Conservation (phyloP, 805 yeast genomes). For the Cyberlindnera mrakii region DNA sequence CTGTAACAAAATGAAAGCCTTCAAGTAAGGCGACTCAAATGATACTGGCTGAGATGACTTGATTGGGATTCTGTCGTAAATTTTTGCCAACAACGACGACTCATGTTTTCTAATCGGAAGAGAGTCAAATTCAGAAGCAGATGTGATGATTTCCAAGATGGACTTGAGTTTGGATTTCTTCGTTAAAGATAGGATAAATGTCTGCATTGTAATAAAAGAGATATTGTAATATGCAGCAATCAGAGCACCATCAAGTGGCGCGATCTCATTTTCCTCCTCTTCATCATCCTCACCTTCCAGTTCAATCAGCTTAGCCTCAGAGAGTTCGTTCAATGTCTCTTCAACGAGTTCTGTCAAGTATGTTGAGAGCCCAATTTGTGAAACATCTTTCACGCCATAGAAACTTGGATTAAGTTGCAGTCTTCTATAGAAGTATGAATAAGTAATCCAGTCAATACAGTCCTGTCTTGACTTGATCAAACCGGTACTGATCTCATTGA, state of each 20-base stretch:
- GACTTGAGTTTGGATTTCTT: conserved; percentile 52
- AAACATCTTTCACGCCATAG: conserved; percentile 67
- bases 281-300: conserved; percentile 35
- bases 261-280: conserved; percentile 34
- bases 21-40: conserved; percentile 49
- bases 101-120: conserved; percentile 64
- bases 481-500: conserved; percentile 66
- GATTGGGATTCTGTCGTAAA: conserved; percentile 60
- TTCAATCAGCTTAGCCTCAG: conserved; percentile 57
- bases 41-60: conserved; percentile 34
- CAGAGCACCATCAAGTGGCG: conserved; percentile 64
- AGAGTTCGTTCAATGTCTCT: conserved; percentile 54
- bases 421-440: conserved; percentile 75
- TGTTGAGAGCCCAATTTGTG: conserved; percentile 69
- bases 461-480: conserved; percentile 68
- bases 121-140: conserved; percentile 68
- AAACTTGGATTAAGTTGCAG: conserved; percentile 79
- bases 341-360: conserved; percentile 83
- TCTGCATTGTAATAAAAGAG: conserved; percentile 60
- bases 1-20: conserved; percentile 71
- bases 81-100: conserved; percentile 34
- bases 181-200: conserved; percentile 44
- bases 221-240: conserved; percentile 71
- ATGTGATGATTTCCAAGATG: conserved; percentile 57
- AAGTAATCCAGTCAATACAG: conserved; percentile 87